phyloP scores from a whole-genome alignment of 2,329 filamentous ascomycete species.

The Orbilia brochopaga region DNA sequence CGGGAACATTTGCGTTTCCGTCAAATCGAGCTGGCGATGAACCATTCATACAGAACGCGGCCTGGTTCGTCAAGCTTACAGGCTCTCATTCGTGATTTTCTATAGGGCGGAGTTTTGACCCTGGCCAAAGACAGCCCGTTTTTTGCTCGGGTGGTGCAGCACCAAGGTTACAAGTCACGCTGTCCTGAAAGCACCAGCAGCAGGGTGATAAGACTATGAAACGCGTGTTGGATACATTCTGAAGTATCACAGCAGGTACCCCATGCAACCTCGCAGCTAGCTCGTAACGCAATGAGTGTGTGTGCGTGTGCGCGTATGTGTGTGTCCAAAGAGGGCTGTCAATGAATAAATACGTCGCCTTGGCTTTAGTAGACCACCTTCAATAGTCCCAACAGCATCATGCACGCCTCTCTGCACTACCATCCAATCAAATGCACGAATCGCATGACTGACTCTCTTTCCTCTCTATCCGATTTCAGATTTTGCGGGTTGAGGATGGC shows the following conservation, averaged over 20 bases:
- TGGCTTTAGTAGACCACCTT: not conserved
- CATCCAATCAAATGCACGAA: not conserved
- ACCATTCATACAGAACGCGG: conserved; percentile 4
- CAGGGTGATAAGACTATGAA: too few relatives aligned
- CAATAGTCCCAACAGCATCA: conserved; percentile 1
- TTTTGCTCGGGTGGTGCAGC: not conserved
- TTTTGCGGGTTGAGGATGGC: not conserved
- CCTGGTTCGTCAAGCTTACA: not conserved
- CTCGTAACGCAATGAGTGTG: not conserved
- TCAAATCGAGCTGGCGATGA: conserved; percentile 4
- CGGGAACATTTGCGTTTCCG: conserved; percentile 1
- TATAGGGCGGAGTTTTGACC: not conserved
- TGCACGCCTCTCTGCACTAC: not conserved
- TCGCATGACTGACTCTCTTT: not conserved
- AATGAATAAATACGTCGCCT: not conserved
- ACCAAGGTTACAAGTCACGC: too few relatives aligned
- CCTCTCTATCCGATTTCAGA: not conserved
- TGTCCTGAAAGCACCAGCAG: too few relatives aligned
- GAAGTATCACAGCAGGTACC: too few relatives aligned
- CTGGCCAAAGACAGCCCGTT: not conserved
- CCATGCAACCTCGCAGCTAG: not conserved
- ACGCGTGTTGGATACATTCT: conserved; percentile 1
- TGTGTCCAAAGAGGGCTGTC: not conserved
- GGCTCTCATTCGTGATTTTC: not conserved
- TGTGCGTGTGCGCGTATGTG: not conserved